Evolutionary conservation across 1,284 basidiomycete species (phyloP).

Genomic region (Fomitopsis betulina): DNA sequence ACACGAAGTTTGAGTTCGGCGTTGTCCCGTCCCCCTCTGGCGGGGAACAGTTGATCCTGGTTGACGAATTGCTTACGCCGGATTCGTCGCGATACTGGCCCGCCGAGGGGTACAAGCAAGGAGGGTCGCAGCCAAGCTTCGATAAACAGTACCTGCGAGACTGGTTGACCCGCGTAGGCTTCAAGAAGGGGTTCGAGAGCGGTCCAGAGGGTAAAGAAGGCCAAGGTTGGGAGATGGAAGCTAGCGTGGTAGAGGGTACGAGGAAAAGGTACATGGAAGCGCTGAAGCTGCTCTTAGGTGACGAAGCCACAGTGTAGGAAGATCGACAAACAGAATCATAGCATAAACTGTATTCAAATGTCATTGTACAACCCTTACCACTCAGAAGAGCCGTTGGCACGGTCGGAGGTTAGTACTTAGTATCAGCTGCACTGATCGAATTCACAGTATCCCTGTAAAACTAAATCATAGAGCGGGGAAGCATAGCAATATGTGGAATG

Average conservation of each 20-base stretch:
- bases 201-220: conserved; percentile 64
- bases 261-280: conserved; percentile 77
- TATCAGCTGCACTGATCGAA: no score
- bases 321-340: no score
- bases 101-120: conserved; percentile 66
- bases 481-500: no score
- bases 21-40: conserved; percentile 40
- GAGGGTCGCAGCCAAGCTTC: conserved; percentile 83
- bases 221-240: conserved; percentile 71
- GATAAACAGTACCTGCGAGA: conserved; percentile 98
- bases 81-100: conserved; percentile 99
- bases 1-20: conserved; percentile 85
- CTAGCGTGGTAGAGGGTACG: conserved; percentile 77
- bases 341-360: no score
- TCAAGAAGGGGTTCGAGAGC: conserved; percentile 75
- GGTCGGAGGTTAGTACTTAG: no score
- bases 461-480: no score
- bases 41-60: conserved; percentile 67
- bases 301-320: background rate
- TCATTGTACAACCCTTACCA: no score
- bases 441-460: no score
- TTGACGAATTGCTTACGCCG: conserved; percentile 96
- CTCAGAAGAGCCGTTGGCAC: no score
- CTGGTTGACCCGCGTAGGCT: conserved; percentile 75
- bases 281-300: conserved; percentile 59